Percentiles rank a stretch among this genome's conserved stretches.
Evolutionary conservation across 2,329 filamentous ascomycete species (phyloP).

Genomic region (Arthrobotrys conoides): DNA sequence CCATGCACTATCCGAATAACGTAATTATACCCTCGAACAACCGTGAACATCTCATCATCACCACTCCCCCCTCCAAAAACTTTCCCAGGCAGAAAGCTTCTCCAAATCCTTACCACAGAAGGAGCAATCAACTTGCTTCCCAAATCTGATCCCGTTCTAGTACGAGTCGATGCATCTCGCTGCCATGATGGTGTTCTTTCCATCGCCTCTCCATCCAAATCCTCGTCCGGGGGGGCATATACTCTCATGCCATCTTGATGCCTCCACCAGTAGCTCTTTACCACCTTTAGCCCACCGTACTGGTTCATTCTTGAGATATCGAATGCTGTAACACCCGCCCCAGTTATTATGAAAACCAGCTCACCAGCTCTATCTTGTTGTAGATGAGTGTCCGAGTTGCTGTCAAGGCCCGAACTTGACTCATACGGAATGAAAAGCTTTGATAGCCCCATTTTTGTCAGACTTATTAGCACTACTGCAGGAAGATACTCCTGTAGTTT

Average conservation of each 20-base stretch:
- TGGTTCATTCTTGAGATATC: slow-evolving; percentile 28
- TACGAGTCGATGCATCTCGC: background rate
- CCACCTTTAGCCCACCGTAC: slow-evolving; percentile 9
- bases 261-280: slow-evolving; percentile 48
- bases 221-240: slow-evolving; percentile 21
- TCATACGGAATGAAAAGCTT: background rate
- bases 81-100: slow-evolving; percentile 46
- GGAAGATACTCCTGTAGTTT: slow-evolving; percentile 38
- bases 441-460: slow-evolving; percentile 18
- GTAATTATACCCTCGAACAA: slow-evolving; percentile 51
- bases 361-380: slow-evolving; percentile 44
- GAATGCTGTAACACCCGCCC: slow-evolving; percentile 44
- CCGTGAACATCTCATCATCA: slow-evolving; percentile 52
- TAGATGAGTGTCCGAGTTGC: slow-evolving; percentile 29
- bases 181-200: slow-evolving; percentile 8
- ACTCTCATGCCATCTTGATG: slow-evolving; percentile 17
- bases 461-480: slow-evolving; percentile 4
- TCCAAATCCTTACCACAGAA: slow-evolving; percentile 37
- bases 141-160: background rate
- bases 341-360: slow-evolving; percentile 36
- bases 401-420: background rate
- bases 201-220: slow-evolving; percentile 7
- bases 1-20: background rate
- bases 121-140: slow-evolving; percentile 37
- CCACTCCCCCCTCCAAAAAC: slow-evolving; percentile 29